phyloP scores from a whole-genome alignment of 2,329 filamentous ascomycete species.

The Mariannaea sp. region DNA sequence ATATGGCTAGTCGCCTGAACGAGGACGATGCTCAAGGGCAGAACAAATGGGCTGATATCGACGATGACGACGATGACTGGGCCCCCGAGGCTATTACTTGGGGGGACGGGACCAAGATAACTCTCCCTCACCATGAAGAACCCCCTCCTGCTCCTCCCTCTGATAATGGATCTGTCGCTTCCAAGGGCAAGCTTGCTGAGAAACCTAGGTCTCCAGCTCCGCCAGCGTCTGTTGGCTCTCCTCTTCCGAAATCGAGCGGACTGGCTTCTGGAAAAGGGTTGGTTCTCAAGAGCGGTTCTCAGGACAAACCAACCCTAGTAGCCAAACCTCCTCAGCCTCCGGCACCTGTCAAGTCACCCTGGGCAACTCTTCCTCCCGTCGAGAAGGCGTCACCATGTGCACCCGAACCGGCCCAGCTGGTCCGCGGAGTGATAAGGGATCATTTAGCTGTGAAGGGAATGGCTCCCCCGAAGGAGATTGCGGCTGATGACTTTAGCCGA shows the following conservation, averaged over 20 bases:
- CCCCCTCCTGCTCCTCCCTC: conserved; percentile 37
- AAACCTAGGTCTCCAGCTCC: conserved; percentile 54
- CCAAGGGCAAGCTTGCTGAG: conserved; percentile 40
- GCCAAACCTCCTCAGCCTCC: conserved; percentile 71
- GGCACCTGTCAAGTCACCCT: conserved; percentile 83
- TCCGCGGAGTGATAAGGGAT: conserved; percentile 61
- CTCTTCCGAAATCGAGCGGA: conserved; percentile 51
- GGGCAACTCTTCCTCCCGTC: conserved; percentile 84
- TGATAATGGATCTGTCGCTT: conserved; percentile 34
- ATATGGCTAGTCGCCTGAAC: conserved; percentile 78
- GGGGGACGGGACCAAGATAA: conserved; percentile 86
- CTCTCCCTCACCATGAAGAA: conserved; percentile 67
- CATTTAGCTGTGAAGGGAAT: conserved; percentile 59
- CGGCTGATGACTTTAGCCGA: conserved; percentile 90
- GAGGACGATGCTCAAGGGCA: conserved; percentile 75
- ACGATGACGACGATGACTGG: conserved; percentile 88
- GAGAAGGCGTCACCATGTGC: conserved; percentile 75
- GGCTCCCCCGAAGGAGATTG: conserved; percentile 75
- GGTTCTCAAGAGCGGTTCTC: conserved; percentile 65
- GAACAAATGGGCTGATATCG: conserved; percentile 87
- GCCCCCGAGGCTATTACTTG: conserved; percentile 83
- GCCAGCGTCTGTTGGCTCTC: conserved; percentile 42
- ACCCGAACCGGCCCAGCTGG: conserved; percentile 54
- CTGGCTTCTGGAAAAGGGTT: conserved; percentile 63
- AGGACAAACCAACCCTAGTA: conserved; percentile 74